Evolutionary conservation across 2,329 filamentous ascomycete species (phyloP).

Genomic region (Colletotrichum graminicola): DNA sequence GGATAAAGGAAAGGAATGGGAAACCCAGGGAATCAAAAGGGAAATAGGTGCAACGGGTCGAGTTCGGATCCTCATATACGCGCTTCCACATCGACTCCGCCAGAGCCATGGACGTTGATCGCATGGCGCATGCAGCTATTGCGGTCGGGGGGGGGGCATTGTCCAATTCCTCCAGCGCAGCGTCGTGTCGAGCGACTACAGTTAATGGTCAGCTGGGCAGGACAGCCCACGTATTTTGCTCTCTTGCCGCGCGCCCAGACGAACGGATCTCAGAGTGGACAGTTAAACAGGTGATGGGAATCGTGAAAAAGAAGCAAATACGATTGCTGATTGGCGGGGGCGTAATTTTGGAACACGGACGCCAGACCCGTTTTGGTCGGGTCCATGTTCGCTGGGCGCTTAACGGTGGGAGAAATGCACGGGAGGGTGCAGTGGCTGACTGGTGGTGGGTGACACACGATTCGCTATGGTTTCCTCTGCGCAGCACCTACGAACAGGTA

Average conservation of each 20-base stretch:
- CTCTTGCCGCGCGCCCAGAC: constrained; percentile 32
- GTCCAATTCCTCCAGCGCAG: constrained; percentile 4
- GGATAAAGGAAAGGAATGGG: constrained; percentile 9
- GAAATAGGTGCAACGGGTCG: constrained; percentile 16
- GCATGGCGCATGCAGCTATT: constrained; percentile 1
- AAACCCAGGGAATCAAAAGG: constrained; percentile 25
- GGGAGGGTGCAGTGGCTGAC: constrained; percentile 14
- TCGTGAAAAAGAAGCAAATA: not conserved
- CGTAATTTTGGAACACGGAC: constrained; percentile 37
- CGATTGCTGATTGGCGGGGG: constrained; percentile 30
- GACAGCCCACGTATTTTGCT: not conserved
- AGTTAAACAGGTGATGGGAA: constrained; percentile 32
- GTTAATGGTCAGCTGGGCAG: not conserved
- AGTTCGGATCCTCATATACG: constrained; percentile 30
- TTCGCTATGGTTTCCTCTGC: constrained; percentile 12
- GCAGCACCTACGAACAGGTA: not conserved
- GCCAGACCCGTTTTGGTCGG: constrained; percentile 36
- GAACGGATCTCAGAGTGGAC: constrained; percentile 33
- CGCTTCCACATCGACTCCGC: constrained; percentile 13
- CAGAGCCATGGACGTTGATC: constrained; percentile 16
- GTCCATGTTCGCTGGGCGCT: constrained; percentile 38
- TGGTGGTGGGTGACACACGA: not conserved
- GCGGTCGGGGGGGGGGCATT: constrained; percentile 14
- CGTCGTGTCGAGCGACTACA: constrained; percentile 8
- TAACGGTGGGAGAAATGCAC: constrained; percentile 27